Base-by-base conservation (phyloP, 306 rosid species). In the Rosa multiflora region DNA sequence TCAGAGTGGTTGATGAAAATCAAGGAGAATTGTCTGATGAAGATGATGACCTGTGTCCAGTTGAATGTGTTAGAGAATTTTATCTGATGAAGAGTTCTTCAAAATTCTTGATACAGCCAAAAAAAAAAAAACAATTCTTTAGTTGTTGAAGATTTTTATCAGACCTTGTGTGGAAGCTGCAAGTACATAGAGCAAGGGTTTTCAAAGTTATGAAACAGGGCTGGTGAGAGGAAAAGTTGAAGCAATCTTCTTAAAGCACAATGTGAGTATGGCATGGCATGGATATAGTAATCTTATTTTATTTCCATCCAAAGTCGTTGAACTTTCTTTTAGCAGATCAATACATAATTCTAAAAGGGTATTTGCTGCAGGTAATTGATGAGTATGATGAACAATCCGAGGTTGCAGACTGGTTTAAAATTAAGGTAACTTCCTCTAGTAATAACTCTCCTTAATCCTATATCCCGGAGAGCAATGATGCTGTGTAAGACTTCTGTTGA, bases 161-260 rank as follows among this genome's bases (percentile, higher is more conserved):
- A 97, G 64, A 89, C 95, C 63, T 89, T 97, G 62, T 92, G 99
- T 80, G 99, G 99, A 82, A 94, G 99, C 76, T 94, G 99, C 92
- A 92, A 85, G 88, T 94, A 94, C 75, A 94, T 94, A 79, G 99
- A 88, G 80, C 93, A 89, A 76, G 97, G 99, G 44, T 94, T 94
- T 80, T 81, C 92, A 10, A 94, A 92, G 80, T 66, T 94, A 75
- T 94, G 99, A 85, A 91, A 80, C 85, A 91, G 91, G 64, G 86
- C 99, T 70, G 97, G 99, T 8, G 86, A 87, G 37, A 75, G 83
- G 90, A 67, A 94, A 89, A 44, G 93, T 91, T 75, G 85, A 92
- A 1, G 97, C 91, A 20, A 89, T 92, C 84, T 94, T 94, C 87
- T 75, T 91, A 62, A 95, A 95, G 94, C 97, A 92, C 63, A 92